phyloP scores from a whole-genome alignment of 73 alveolate genomes.

The Paramecium biaurelia region DNA sequence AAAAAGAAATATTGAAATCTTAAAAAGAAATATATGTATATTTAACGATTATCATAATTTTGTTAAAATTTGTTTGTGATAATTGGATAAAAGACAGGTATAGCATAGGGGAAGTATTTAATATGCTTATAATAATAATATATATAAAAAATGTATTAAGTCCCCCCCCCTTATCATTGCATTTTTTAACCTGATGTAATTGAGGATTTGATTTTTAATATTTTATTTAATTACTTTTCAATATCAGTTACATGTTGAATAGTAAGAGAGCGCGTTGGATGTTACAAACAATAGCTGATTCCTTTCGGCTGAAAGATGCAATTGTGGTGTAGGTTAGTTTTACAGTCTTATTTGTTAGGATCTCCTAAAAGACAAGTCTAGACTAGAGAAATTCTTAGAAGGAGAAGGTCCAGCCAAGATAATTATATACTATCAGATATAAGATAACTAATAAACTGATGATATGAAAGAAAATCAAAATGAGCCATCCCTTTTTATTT shows the following conservation, averaged over 20 bases:
- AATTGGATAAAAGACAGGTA: neutral
- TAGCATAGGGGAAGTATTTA: neutral
- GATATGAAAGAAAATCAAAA: conserved; percentile 60
- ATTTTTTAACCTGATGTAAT: neutral
- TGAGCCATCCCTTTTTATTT: conserved; percentile 51
- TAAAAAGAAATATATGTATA: neutral
- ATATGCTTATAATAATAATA: neutral
- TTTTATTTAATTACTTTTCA: neutral
- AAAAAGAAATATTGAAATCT: neutral
- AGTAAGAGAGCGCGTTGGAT: conserved; percentile 52
- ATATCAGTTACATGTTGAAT: conserved; percentile 40
- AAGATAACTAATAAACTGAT: conserved; percentile 50
- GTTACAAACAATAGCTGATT: conserved; percentile 31
- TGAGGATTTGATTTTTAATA: neutral
- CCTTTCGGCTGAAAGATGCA: conserved; percentile 13
- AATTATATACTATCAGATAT: conserved; percentile 44
- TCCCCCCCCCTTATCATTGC: neutral
- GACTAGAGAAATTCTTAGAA: conserved; percentile 56
- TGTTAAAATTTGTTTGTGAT: neutral
- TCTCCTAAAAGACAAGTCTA: conserved; percentile 23
- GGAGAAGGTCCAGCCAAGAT: conserved; percentile 59
- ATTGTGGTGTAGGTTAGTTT: neutral
- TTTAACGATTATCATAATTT: neutral
- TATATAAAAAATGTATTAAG: neutral
- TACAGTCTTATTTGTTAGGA: neutral